Percentiles rank a stretch among this genome's conserved stretches.
Evolutionary conservation across 2,329 filamentous ascomycete genomes (phyloP).

Genomic region (Gremmenia infestans): DNA sequence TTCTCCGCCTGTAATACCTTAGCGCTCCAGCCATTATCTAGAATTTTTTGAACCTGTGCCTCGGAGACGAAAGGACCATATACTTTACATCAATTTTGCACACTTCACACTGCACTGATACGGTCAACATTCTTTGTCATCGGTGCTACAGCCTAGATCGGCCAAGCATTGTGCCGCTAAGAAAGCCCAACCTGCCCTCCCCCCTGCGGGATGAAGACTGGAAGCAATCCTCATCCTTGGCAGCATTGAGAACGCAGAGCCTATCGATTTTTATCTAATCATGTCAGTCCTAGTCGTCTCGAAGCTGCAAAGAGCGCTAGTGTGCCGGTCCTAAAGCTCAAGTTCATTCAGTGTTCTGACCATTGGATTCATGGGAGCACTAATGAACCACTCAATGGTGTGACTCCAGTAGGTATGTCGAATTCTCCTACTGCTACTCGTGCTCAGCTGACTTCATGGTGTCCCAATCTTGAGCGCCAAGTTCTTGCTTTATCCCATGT

Average conservation of each 20-base stretch:
- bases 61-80: neutral
- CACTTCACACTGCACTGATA: conserved; percentile 4
- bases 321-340: conserved; percentile 31
- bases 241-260: conserved; percentile 13
- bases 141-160: conserved; percentile 50
- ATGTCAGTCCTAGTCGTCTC: conserved; percentile 19
- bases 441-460: conserved; percentile 28
- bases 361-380: conserved; percentile 35
- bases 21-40: neutral
- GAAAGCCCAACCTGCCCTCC: conserved; percentile 32
- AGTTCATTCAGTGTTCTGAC: conserved; percentile 35
- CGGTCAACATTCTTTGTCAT: conserved; percentile 42
- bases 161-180: conserved; percentile 41
- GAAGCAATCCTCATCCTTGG: conserved; percentile 33
- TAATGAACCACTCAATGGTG: conserved; percentile 26
- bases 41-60: neutral
- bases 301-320: conserved; percentile 15
- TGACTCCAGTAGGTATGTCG: conserved; percentile 26
- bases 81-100: neutral
- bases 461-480: conserved; percentile 30
- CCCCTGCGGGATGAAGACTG: conserved; percentile 16
- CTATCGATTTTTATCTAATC: conserved; percentile 22
- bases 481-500: conserved; percentile 29
- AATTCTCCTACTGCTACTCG: conserved; percentile 18
- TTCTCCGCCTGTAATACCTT: neutral